phyloP scores from a whole-genome alignment of 208 protist genomes.

The Trypanosomatidae sp. region DNA sequence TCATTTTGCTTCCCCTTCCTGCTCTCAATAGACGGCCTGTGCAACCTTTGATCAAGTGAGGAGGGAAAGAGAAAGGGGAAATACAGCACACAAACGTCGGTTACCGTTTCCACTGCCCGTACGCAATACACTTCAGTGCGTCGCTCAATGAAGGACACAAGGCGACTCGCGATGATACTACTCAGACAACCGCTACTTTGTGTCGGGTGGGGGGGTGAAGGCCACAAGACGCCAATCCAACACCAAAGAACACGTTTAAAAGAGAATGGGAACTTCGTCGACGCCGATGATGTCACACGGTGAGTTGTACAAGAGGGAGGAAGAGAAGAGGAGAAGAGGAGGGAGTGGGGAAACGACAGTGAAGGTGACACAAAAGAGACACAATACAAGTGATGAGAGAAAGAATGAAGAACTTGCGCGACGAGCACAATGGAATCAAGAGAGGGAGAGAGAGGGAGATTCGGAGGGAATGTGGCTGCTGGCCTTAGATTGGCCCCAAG shows the following conservation, averaged over 20 bases:
- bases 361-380: not conserved
- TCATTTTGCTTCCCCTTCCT: constrained; percentile 3
- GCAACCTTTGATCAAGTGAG: not conserved
- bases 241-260: no score
- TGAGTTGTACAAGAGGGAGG: not conserved
- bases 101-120: not conserved
- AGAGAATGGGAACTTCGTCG: not conserved
- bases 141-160: not conserved
- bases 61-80: constrained; percentile 2
- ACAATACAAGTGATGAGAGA: not conserved
- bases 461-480: not conserved
- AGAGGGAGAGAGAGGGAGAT: not conserved
- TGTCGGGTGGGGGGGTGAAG: not conserved
- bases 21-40: not conserved
- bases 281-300: not conserved
- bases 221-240: not conserved
- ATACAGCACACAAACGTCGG: not conserved
- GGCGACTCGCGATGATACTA: not conserved
- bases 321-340: not conserved
- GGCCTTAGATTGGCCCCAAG: no score
- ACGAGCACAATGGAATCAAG: not conserved
- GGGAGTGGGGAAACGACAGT: not conserved
- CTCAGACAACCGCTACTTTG: not conserved
- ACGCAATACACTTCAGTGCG: not conserved
- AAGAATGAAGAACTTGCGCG: no score